Evolutionary conservation across 2,329 filamentous ascomycete genomes (phyloP).

Genomic region (Epicoccum nigrum): DNA sequence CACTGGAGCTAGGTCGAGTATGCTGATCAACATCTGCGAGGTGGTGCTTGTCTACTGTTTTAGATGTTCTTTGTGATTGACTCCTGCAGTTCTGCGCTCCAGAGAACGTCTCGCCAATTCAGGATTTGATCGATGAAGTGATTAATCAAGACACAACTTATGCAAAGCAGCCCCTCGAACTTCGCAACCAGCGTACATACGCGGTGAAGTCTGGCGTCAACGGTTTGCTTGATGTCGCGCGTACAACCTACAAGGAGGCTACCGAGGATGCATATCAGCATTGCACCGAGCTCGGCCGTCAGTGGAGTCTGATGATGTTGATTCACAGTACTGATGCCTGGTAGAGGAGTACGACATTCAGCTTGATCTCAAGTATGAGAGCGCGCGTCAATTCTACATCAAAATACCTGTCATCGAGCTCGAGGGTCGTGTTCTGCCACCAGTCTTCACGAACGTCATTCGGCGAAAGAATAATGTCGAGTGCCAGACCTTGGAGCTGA

Average conservation of each 20-base stretch:
- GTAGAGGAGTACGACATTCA: slow-evolving; percentile 60
- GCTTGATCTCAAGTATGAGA: slow-evolving; percentile 76
- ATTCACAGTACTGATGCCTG: slow-evolving; percentile 9
- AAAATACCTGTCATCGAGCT: slow-evolving; percentile 68
- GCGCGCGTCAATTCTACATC: slow-evolving; percentile 79
- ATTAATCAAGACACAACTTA: slow-evolving; percentile 85
- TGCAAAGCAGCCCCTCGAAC: slow-evolving; percentile 78
- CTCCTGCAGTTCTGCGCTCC: slow-evolving; percentile 66
- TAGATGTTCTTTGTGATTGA: background rate
- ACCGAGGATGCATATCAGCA: slow-evolving; percentile 78
- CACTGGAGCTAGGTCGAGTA: slow-evolving; percentile 64
- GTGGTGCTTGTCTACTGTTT: slow-evolving; percentile 40
- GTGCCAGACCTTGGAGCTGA: slow-evolving; percentile 82
- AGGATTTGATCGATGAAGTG: slow-evolving; percentile 68
- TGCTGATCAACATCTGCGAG: slow-evolving; percentile 71
- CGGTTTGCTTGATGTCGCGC: slow-evolving; percentile 84
- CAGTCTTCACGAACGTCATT: slow-evolving; percentile 77
- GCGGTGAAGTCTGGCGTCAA: slow-evolving; percentile 87
- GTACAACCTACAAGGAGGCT: slow-evolving; percentile 87
- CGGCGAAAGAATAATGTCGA: slow-evolving; percentile 77
- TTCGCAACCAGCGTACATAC: slow-evolving; percentile 88
- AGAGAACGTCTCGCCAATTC: slow-evolving; percentile 64
- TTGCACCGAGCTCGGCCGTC: slow-evolving; percentile 70
- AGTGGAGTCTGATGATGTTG: slow-evolving; percentile 15
- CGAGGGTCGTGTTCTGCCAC: slow-evolving; percentile 64